Evolutionary conservation across 129 eudicot species (phyloP).

Genomic region (Gnaphalium uliginosum): DNA sequence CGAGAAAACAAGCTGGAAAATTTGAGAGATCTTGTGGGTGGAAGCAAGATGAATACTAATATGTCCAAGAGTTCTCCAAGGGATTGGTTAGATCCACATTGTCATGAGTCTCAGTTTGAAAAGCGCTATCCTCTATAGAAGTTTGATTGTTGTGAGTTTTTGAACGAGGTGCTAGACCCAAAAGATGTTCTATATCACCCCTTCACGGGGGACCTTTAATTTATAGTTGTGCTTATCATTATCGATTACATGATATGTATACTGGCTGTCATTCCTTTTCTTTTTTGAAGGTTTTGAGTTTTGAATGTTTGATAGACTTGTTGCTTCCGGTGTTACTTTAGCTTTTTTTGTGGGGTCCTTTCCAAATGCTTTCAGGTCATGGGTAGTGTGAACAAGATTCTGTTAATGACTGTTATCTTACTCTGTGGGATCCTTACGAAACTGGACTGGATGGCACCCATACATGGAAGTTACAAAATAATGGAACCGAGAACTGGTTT

Average conservation of each 20-base stretch:
- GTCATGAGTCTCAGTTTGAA: slow-evolving; percentile 85
- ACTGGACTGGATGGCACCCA: not conserved
- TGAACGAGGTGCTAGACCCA: not conserved
- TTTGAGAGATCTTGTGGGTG: slow-evolving; percentile 84
- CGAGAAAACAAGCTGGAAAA: slow-evolving; percentile 80
- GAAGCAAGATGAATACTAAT: slow-evolving; percentile 43
- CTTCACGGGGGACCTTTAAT: not conserved
- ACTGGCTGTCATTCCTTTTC: not conserved
- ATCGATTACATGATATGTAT: slow-evolving; percentile 18
- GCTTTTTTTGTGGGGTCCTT: not conserved
- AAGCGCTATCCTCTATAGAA: slow-evolving; percentile 32
- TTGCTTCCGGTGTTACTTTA: not conserved
- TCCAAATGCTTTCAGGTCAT: not conserved
- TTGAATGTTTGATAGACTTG: not conserved
- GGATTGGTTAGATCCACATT: slow-evolving; percentile 98
- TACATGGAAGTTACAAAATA: not conserved
- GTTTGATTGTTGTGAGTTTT: not conserved
- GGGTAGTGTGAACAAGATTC: not conserved
- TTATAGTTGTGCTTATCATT: not conserved
- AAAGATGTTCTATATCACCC: slow-evolving; percentile 5
- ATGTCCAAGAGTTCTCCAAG: slow-evolving; percentile 52
- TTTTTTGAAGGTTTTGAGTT: not conserved
- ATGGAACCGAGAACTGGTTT: not conserved
- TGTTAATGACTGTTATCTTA: not conserved
- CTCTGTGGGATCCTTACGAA: not conserved